A percentile compares a stretch with the other conserved stretches of the same genome.
These are phyloP conservation scores for Colletotrichum costaricense DNA, from an alignment of 2,329 filamentous ascomycete species.

Conservation along the genomic window DNA sequence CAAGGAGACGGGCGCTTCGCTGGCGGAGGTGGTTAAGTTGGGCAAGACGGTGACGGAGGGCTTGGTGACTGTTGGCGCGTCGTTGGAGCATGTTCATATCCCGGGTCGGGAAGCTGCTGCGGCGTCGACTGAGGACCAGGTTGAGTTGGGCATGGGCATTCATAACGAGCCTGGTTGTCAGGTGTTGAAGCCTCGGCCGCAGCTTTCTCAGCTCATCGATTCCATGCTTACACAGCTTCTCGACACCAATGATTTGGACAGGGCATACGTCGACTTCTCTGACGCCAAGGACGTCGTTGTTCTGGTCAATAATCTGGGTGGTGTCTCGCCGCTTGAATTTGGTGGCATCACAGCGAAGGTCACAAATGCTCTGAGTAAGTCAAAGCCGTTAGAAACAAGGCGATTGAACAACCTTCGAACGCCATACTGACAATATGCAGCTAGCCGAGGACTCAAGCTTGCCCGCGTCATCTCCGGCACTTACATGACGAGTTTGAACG, in stretches of 20 bases:
- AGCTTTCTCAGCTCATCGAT: slow-evolving; percentile 61
- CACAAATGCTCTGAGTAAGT: slow-evolving; percentile 67
- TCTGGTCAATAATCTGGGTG: slow-evolving; percentile 77
- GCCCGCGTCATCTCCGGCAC: slow-evolving; percentile 68
- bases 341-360: slow-evolving; percentile 76
- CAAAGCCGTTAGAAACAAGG: slow-evolving; percentile 48
- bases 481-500: slow-evolving; percentile 79
- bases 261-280: slow-evolving; percentile 69
- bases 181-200: slow-evolving; percentile 53
- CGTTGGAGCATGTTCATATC: slow-evolving; percentile 64
- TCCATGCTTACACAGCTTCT: slow-evolving; percentile 75
- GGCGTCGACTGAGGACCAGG: slow-evolving; percentile 59
- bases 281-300: slow-evolving; percentile 70
- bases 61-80: slow-evolving; percentile 62
- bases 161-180: slow-evolving; percentile 73
- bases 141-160: slow-evolving; percentile 80
- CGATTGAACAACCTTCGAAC: slow-evolving; percentile 58
- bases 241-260: slow-evolving; percentile 70
- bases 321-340: slow-evolving; percentile 74
- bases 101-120: slow-evolving; percentile 54
- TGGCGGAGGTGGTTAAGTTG: slow-evolving; percentile 56
- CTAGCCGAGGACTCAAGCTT: slow-evolving; percentile 1
- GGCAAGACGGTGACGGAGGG: slow-evolving; percentile 59
- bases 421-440: neutral
- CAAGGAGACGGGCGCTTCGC: slow-evolving; percentile 20